phyloP scores from a whole-genome alignment of 148 eudicot species.

The Fagopyrum esculentum region DNA sequence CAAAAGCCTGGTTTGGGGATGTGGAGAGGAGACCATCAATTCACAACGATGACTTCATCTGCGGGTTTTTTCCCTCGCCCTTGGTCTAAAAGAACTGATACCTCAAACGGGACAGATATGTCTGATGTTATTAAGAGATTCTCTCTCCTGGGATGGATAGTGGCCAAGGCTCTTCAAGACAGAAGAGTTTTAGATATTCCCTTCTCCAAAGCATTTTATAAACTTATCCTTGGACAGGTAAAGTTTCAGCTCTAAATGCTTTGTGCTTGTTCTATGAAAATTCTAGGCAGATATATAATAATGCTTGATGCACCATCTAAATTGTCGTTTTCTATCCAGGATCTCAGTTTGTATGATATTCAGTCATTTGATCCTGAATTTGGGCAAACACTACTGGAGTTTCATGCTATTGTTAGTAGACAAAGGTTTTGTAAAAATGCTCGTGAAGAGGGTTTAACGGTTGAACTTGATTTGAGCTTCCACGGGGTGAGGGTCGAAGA shows the following conservation, averaged over 20 bases:
- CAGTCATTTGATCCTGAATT: slow-evolving; percentile 79
- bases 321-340: slow-evolving; percentile 31
- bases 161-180: slow-evolving; percentile 88
- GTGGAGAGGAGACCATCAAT: slow-evolving; percentile 71
- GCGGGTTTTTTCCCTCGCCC: slow-evolving; percentile 89
- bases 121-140: slow-evolving; percentile 65
- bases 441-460: slow-evolving; percentile 19
- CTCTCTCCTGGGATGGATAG: slow-evolving; percentile 64
- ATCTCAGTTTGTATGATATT: slow-evolving; percentile 71
- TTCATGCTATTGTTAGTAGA: slow-evolving; percentile 71
- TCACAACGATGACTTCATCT: slow-evolving; percentile 23
- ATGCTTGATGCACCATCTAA: slow-evolving; percentile 11
- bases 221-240: slow-evolving; percentile 88
- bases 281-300: neutral
- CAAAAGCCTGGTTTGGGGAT: slow-evolving; percentile 68
- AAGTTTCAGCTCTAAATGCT: neutral
- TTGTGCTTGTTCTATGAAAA: neutral
- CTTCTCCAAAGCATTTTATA: slow-evolving; percentile 77
- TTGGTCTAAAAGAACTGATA: slow-evolving; percentile 48
- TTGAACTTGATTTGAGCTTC: slow-evolving; percentile 30
- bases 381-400: slow-evolving; percentile 63
- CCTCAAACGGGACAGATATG: slow-evolving; percentile 33
- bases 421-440: slow-evolving; percentile 28
- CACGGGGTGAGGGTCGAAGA: slow-evolving; percentile 59
- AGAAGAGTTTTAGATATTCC: slow-evolving; percentile 92